Percentiles rank a stretch among this genome's conserved stretches.
Evolutionary conservation across 352 stramenopile genomes (phyloP).

Genomic region (Phytophthora rubi): DNA sequence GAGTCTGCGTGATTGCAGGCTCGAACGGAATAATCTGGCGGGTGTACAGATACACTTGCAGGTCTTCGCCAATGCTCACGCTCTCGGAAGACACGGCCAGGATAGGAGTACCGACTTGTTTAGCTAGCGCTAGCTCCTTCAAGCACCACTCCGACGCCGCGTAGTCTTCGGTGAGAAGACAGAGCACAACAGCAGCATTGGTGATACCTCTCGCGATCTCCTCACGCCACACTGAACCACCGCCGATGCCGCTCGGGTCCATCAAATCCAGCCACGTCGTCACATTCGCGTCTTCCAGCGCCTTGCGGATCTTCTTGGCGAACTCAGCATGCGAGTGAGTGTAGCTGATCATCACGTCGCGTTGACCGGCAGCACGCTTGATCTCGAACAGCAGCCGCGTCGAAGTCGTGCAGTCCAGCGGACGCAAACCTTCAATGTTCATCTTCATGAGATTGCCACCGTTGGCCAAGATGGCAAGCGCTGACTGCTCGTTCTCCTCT

Average conservation of each 20-base stretch:
- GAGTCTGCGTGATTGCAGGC: conserved; percentile 59
- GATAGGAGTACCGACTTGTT: conserved; percentile 82
- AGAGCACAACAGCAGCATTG: conserved; percentile 76
- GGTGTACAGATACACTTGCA: conserved; percentile 88
- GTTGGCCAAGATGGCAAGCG: conserved; percentile 69
- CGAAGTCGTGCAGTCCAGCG: conserved; percentile 80
- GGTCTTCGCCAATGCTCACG: conserved; percentile 68
- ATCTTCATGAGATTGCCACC: conserved; percentile 80
- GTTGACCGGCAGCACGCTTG: conserved; percentile 77
- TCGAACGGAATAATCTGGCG: conserved; percentile 85
- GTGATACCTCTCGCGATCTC: conserved; percentile 84
- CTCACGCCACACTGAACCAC: conserved; percentile 81
- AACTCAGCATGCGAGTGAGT: conserved; percentile 86
- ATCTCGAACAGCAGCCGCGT: conserved; percentile 83
- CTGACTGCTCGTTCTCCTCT: conserved; percentile 67
- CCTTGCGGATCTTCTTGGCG: conserved; percentile 76
- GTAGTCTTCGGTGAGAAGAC: conserved; percentile 84
- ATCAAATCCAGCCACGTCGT: conserved; percentile 90
- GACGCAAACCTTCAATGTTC: conserved; percentile 70
- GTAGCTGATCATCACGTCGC: conserved; percentile 91
- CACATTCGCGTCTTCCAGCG: conserved; percentile 74
- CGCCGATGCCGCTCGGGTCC: conserved; percentile 85
- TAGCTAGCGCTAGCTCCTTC: conserved; percentile 84
- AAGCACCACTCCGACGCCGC: conserved; percentile 82
- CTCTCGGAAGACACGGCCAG: conserved; percentile 75